Conservation (phyloP, 495 filamentous ascomycete genomes). For the Penicillium flavigenum region DNA sequence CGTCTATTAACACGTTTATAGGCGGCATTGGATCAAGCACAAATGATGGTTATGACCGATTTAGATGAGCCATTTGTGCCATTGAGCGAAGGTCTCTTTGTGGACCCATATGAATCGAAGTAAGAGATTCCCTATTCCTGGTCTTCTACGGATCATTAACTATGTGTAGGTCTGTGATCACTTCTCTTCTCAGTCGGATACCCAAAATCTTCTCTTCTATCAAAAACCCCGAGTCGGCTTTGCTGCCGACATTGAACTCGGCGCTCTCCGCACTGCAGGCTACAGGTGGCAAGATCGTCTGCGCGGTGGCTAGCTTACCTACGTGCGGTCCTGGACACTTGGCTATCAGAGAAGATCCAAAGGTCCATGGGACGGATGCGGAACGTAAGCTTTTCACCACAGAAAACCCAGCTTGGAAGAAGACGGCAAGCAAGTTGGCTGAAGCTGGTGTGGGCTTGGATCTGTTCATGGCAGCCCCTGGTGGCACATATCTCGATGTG, state of each 20-base stretch:
- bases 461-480: slow-evolving; percentile 89
- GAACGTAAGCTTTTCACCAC: slow-evolving; percentile 92
- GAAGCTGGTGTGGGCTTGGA: slow-evolving; percentile 85
- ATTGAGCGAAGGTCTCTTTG: slow-evolving; percentile 86
- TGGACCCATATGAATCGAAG: slow-evolving; percentile 92
- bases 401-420: slow-evolving; percentile 81
- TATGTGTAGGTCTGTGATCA: slow-evolving; percentile 65
- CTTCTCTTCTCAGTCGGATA: slow-evolving; percentile 73
- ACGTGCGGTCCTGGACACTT: slow-evolving; percentile 87
- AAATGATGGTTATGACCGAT: slow-evolving; percentile 99
- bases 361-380: slow-evolving; percentile 79
- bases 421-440: slow-evolving; percentile 82
- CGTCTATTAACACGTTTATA: slow-evolving; percentile 37
- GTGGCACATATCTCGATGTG: slow-evolving; percentile 88
- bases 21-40: slow-evolving; percentile 78
- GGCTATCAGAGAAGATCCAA: slow-evolving; percentile 81
- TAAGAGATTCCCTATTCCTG: slow-evolving; percentile 29
- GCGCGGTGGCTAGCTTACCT: slow-evolving; percentile 77
- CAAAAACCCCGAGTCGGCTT: slow-evolving; percentile 84
- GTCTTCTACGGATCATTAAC: slow-evolving; percentile 12
- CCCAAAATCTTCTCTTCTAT: slow-evolving; percentile 81
- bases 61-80: slow-evolving; percentile 97
- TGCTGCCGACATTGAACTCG: slow-evolving; percentile 80
- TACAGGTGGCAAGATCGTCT: slow-evolving; percentile 92
- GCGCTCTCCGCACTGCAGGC: slow-evolving; percentile 75